Base-by-base conservation (phyloP, 1,139 yeast genomes). In the Komagataea norvegica region DNA sequence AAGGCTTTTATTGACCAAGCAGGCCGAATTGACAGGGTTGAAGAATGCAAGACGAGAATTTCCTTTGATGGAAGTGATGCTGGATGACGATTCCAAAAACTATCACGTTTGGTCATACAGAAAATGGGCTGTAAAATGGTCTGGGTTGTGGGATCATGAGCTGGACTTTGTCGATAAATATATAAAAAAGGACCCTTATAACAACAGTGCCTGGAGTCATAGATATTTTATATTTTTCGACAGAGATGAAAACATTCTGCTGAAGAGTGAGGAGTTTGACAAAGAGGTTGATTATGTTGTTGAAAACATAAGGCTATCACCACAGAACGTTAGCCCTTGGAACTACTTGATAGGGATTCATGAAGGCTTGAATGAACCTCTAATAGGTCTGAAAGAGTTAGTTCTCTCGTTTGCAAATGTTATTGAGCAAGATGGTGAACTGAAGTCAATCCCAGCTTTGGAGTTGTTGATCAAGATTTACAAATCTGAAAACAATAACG, bases 41-140 rank as follows among this genome's bases (percentile, higher is more conserved):
- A 78, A 74, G 41, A 60, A 64, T 31, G 66, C 75, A 7, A 64
- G 60, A 36, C 61, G 77, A 23, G 96, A 88, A 52, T 68, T 68
- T 41, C 81, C 84, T 3, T 65, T 86, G 14, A 63, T 84, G 35
- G 70, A 70, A 33, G 62, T 74, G 31, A 82, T 89, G 81, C 62
- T 91, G 9, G 75, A 72, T 17, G 81, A 78, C 32, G 99, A 91
- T 55, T 61, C 80, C 11, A 91, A 91, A 57, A 91, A 91, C 63
- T 94, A 91, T 58, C 99, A 91, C 55, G 96, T 89, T 6, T 91
- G 98, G 98, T 76, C 95, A 1, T 87, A 88, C 53, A 63, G 89
- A 38, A 81, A 82, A 51, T 88, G 96, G 96, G 62, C 82, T 16
- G 79, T 83, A 15, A 67, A 68, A 25, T 66, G 64, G 46, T 79